phyloP scores from a whole-genome alignment of 1,284 basidiomycete species.

The Megacollybia platyphylla region DNA sequence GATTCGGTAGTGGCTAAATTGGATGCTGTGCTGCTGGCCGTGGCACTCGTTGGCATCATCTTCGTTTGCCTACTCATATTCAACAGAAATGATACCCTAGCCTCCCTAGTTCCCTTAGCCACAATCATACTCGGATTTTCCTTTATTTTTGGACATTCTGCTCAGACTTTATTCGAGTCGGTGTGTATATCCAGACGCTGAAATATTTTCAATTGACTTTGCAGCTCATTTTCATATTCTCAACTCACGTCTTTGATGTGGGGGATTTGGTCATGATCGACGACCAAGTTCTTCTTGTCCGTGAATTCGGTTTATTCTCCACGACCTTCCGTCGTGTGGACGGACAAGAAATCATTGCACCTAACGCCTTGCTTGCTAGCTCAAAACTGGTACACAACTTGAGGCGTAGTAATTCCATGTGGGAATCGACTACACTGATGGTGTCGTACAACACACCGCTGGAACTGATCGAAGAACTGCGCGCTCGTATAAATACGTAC shows the following conservation, averaged over 20 bases:
- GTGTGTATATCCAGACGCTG: slow-evolving; percentile 21
- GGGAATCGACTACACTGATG: slow-evolving; percentile 61
- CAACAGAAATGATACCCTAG: slow-evolving; percentile 53
- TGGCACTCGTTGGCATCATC: slow-evolving; percentile 48
- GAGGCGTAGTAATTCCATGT: slow-evolving; percentile 68
- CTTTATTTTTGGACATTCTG: slow-evolving; percentile 75
- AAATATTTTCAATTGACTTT: slow-evolving; percentile 2
- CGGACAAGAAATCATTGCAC: slow-evolving; percentile 71
- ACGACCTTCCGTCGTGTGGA: slow-evolving; percentile 72
- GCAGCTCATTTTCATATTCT: slow-evolving; percentile 75
- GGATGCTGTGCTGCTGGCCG: slow-evolving; percentile 56
- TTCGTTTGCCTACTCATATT: slow-evolving; percentile 76
- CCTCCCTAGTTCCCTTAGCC: slow-evolving; percentile 73
- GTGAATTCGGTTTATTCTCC: slow-evolving; percentile 74
- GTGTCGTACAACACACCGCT: slow-evolving; percentile 57
- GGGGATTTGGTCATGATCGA: slow-evolving; percentile 74
- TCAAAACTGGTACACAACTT: slow-evolving; percentile 72
- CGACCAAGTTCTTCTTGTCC: slow-evolving; percentile 51
- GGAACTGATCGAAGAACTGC: slow-evolving; percentile 58
- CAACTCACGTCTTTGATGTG: slow-evolving; percentile 69
- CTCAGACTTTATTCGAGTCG: slow-evolving; percentile 72
- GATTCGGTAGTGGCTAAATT: slow-evolving; percentile 64
- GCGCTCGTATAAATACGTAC: slow-evolving; percentile 44
- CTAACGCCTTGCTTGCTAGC: slow-evolving; percentile 64
- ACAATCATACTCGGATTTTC: slow-evolving; percentile 74